Evolutionary conservation across 2,329 filamentous ascomycete genomes (phyloP).

Genomic region (Xylaria arbuscula): DNA sequence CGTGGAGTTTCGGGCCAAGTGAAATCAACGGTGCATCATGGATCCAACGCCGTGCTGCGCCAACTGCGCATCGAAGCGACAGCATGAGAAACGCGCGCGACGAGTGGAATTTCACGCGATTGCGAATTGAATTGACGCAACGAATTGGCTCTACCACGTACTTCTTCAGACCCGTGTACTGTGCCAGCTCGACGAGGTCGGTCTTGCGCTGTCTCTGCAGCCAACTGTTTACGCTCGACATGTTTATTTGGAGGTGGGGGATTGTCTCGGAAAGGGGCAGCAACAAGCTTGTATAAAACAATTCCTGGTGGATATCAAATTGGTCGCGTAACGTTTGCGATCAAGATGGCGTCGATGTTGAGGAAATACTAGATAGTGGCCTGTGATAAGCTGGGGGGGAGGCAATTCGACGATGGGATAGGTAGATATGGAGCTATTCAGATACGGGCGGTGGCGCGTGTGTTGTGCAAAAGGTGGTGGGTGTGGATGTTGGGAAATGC

Average conservation of each 20-base stretch:
- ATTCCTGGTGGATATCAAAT: constrained; percentile 41
- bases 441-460: constrained; percentile 37
- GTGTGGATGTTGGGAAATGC: constrained; percentile 30
- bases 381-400: constrained; percentile 39
- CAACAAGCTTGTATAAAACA: constrained; percentile 17
- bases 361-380: constrained; percentile 37
- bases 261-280: constrained; percentile 37
- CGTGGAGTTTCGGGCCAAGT: constrained; percentile 40
- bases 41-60: constrained; percentile 17
- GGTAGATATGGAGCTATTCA: constrained; percentile 10
- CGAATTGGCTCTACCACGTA: constrained; percentile 60
- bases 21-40: constrained; percentile 19
- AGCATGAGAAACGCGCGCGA: constrained; percentile 3
- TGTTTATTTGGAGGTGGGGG: constrained; percentile 54
- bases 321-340: constrained; percentile 52
- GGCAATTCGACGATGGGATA: constrained; percentile 20
- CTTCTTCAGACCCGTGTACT: constrained; percentile 76
- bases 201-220: constrained; percentile 84
- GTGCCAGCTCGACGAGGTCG: constrained; percentile 80
- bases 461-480: constrained; percentile 25
- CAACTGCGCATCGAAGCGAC: background rate
- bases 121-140: constrained; percentile 8
- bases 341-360: constrained; percentile 45
- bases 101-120: background rate
- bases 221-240: constrained; percentile 76